Evolutionary conservation across 2,329 filamentous ascomycete species (phyloP), one percentile per base, ranked within the genome.

Genomic region (Colletotrichum melonis): DNA sequence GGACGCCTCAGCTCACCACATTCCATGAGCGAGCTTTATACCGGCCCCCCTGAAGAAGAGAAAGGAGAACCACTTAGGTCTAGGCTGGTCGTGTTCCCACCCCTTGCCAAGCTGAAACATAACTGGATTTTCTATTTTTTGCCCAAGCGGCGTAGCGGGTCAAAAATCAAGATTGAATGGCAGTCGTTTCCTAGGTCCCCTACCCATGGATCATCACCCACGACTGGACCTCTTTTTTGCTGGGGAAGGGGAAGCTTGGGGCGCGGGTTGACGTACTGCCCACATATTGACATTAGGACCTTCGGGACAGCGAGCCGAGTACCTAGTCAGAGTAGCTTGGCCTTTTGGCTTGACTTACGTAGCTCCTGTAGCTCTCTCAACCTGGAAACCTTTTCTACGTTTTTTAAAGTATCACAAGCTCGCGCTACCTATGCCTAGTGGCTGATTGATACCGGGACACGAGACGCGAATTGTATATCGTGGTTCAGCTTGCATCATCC

Each of bases 401-500:
- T 65, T 35, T 26, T 9, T 54, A 9, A 14, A 9, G n/a, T 38
- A 38, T 64, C 62, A 26, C 46, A 64, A 38, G 46, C 62, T n/a
- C 62, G 24, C 28, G 46, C 62, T 54, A 64, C 22, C 24, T 24
- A 19, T 32, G 38, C 54, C 26, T 4, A 73, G 57, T 64, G 67
- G 52, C 55, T 70, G 59, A 54, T 38, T 64, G 32, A 64, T 32
- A 64, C 59, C 54, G 26, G 49, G 60, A 49, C 49, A 57, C 67
- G 67, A 66, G 56, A 66, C 71, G 62, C 60, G 6, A 42, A 30
- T n/a, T 35, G 63, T 59, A 72, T 60, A 60, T 60, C 54, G 54
- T 63, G 60, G 54, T 42, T 57, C 54, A n/a, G 46, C 56, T 66
- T 69, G 65, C 73, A 63, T 70, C 66, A 67, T 49, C 52, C 28